Evolutionary conservation across 768 basidiomycete species (phyloP).

Genomic region (Trametes coccinea): DNA sequence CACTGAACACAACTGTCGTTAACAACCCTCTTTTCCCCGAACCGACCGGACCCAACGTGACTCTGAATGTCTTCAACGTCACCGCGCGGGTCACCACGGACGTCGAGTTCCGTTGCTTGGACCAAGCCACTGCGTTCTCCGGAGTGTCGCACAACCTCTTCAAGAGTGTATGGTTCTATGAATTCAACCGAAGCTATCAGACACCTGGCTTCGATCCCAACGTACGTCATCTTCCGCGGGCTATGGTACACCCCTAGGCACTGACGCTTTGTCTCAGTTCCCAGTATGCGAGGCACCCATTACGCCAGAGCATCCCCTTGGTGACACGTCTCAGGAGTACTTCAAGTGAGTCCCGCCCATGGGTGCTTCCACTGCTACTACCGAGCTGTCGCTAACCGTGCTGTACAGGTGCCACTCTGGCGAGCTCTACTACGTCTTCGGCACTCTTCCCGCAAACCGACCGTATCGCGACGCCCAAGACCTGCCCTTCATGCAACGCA

Average conservation of each 20-base stretch:
- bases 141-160: slow-evolving; percentile 44
- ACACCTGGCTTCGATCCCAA: slow-evolving; percentile 45
- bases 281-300: slow-evolving; percentile 46
- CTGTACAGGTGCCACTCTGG: slow-evolving; percentile 35
- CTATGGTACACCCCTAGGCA: no score
- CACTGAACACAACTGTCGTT: slow-evolving; percentile 19
- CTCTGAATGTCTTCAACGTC: slow-evolving; percentile 47
- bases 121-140: slow-evolving; percentile 50
- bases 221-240: background rate
- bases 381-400: background rate
- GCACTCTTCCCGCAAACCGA: slow-evolving; percentile 36
- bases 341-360: slow-evolving; percentile 38
- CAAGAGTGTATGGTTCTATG: slow-evolving; percentile 44
- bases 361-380: background rate
- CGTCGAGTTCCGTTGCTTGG: slow-evolving; percentile 48
- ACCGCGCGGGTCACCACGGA: slow-evolving; percentile 47
- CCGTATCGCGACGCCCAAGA: slow-evolving; percentile 51
- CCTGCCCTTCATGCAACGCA: slow-evolving; percentile 45
- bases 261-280: slow-evolving; percentile 11
- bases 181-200: slow-evolving; percentile 48
- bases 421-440: slow-evolving; percentile 36
- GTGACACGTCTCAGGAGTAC: slow-evolving; percentile 48
- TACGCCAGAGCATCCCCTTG: slow-evolving; percentile 43
- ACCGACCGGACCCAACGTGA: slow-evolving; percentile 37
- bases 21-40: slow-evolving; percentile 42